Percentiles rank a stretch among this genome's conserved stretches.
Conservation (phyloP, 306 rosid genomes). For the Trifolium subterraneum region DNA sequence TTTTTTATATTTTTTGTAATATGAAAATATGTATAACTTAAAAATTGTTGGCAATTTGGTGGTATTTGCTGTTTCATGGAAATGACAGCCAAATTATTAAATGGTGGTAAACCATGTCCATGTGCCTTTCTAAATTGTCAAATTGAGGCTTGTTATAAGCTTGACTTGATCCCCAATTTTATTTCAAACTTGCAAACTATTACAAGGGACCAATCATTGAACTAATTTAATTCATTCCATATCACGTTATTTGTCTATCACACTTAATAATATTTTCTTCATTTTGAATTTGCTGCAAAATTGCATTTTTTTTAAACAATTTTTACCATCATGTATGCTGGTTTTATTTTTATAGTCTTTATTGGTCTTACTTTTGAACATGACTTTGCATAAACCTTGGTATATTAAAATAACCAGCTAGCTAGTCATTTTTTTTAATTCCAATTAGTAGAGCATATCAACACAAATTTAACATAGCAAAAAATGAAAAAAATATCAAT, state of each 20-base stretch:
- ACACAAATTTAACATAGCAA: too few species aligned
- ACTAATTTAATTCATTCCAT: constrained; percentile 14
- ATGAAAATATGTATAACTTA: not conserved
- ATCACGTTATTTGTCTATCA: constrained; percentile 37
- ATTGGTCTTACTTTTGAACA: constrained; percentile 28
- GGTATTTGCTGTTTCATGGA: constrained; percentile 50
- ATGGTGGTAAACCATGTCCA: constrained; percentile 46
- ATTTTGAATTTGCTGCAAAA: not conserved
- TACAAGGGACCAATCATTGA: constrained; percentile 31
- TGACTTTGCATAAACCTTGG: constrained; percentile 28
- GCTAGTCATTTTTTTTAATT: too few species aligned
- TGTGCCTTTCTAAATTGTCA: constrained; percentile 30
- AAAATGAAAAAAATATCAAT: too few species aligned
- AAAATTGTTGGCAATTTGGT: constrained; percentile 35
- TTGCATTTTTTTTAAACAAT: not conserved
- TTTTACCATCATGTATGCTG: not conserved
- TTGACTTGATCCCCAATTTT: constrained; percentile 31
- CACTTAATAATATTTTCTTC: not conserved
- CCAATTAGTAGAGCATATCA: too few species aligned
- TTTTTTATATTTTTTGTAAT: too few species aligned
- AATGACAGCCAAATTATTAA: constrained; percentile 52
- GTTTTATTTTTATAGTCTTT: not conserved
- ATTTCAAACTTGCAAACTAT: constrained; percentile 28
- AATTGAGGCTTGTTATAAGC: constrained; percentile 20
- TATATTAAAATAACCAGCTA: constrained; percentile 17